Percentiles rank a stretch among this genome's conserved stretches.
Evolutionary conservation across 192 early-diverging fungal genomes (phyloP).

Genomic region (Backusella luteola): DNA sequence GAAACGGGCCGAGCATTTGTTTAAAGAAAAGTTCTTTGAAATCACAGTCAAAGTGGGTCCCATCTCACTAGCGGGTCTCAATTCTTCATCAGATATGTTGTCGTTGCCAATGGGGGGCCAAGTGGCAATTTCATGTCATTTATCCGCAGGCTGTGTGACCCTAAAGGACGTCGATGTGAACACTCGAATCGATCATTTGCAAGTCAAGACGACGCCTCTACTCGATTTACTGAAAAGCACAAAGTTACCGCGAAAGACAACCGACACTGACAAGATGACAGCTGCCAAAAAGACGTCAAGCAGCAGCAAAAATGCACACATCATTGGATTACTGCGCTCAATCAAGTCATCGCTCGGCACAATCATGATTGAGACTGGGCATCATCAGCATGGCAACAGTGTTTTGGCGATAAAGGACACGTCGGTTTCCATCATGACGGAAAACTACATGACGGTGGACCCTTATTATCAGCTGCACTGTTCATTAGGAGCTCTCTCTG

Average conservation of each 20-base stretch:
- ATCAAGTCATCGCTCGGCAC: background rate
- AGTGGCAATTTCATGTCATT: slow-evolving; percentile 35
- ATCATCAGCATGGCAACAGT: background rate
- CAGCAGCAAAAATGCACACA: background rate
- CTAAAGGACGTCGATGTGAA: slow-evolving; percentile 34
- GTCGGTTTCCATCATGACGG: background rate
- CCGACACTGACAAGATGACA: background rate
- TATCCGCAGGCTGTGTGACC: slow-evolving; percentile 40
- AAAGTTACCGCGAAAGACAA: background rate
- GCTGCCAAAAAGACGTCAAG: background rate
- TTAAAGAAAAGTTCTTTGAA: slow-evolving; percentile 42
- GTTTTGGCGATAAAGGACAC: background rate
- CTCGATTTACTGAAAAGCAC: background rate
- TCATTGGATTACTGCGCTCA: background rate
- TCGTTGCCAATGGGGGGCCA: slow-evolving; percentile 19
- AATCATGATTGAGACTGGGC: background rate
- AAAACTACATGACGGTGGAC: background rate
- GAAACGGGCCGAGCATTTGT: slow-evolving; percentile 36
- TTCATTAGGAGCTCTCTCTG: background rate
- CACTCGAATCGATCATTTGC: slow-evolving; percentile 9
- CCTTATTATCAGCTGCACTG: slow-evolving; percentile 2
- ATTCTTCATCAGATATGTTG: background rate
- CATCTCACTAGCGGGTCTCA: background rate
- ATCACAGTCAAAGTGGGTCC: slow-evolving; percentile 32
- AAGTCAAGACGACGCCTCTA: slow-evolving; percentile 19